Evolutionary conservation across 768 basidiomycete genomes (phyloP).

Genomic region (Phlebiopsis flavidoalba): DNA sequence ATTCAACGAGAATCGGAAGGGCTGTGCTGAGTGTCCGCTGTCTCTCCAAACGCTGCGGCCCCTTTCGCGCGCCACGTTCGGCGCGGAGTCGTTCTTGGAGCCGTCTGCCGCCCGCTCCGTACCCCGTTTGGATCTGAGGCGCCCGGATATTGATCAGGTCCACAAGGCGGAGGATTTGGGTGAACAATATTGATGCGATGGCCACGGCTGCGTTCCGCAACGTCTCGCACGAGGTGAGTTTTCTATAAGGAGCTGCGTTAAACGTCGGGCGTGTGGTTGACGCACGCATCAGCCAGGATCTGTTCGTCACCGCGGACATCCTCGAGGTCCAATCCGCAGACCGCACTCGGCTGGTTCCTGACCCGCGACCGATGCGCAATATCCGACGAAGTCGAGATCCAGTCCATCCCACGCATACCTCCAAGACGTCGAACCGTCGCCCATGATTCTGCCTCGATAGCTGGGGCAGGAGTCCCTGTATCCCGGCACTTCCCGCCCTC

Average conservation of each 20-base stretch:
- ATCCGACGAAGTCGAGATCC: constrained; percentile 70
- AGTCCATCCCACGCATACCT: constrained; percentile 74
- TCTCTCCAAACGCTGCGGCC: constrained; percentile 59
- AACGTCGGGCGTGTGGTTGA: no score
- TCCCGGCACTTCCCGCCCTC: constrained; percentile 70
- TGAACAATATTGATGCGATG: constrained; percentile 77
- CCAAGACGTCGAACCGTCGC: constrained; percentile 66
- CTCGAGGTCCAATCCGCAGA: constrained; percentile 80
- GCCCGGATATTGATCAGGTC: constrained; percentile 22
- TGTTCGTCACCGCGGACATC: constrained; percentile 72
- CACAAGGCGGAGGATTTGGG: constrained; percentile 51
- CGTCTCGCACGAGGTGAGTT: constrained; percentile 71
- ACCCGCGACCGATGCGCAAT: constrained; percentile 45
- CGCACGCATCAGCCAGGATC: constrained; percentile 48
- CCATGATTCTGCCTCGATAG: constrained; percentile 68
- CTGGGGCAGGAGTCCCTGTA: constrained; percentile 66
- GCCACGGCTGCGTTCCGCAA: constrained; percentile 69
- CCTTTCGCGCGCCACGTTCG: constrained; percentile 2
- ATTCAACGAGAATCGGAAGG: constrained; percentile 39
- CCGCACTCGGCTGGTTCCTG: constrained; percentile 74
- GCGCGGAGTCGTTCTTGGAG: not conserved
- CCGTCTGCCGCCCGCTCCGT: not conserved
- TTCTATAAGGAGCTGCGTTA: no score
- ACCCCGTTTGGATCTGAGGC: constrained; percentile 18
- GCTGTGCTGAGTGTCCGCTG: constrained; percentile 43